phyloP scores from a whole-genome alignment of 1,284 basidiomycete species.

The Chalciporus sp. region DNA sequence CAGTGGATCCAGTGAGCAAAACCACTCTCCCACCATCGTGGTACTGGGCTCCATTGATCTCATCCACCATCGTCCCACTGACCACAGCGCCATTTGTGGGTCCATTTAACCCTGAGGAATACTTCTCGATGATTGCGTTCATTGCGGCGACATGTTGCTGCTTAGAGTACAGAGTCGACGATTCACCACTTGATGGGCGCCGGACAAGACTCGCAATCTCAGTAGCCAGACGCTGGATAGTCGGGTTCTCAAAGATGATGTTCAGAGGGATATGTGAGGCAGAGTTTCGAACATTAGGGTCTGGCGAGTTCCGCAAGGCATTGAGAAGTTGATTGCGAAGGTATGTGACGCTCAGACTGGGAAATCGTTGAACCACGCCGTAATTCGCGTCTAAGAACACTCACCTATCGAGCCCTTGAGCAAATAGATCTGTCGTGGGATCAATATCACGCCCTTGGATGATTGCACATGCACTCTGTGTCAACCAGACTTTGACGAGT shows the following conservation, averaged over 20 bases:
- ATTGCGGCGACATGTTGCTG: conserved; percentile 20
- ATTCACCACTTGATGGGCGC: too few species aligned
- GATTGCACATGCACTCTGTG: conserved; percentile 27
- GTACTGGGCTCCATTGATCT: neutral
- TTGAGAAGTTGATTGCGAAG: conserved; percentile 36
- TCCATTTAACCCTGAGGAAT: conserved; percentile 24
- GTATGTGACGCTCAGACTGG: conserved; percentile 37
- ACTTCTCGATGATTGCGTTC: conserved; percentile 29
- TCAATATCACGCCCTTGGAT: conserved; percentile 17
- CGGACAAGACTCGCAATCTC: conserved; percentile 19
- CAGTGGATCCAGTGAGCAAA: conserved; percentile 40
- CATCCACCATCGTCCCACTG: too few species aligned
- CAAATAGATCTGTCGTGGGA: conserved; percentile 31
- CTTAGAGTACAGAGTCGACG: neutral
- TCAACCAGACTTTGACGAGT: conserved; percentile 31
- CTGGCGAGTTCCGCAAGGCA: conserved; percentile 25
- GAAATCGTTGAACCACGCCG: too few species aligned
- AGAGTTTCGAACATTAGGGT: conserved; percentile 11
- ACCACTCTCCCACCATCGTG: conserved; percentile 16
- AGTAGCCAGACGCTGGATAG: conserved; percentile 21
- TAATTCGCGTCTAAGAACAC: too few species aligned
- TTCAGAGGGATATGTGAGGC: conserved; percentile 15
- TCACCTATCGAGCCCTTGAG: conserved; percentile 41
- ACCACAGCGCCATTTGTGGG: conserved; percentile 7
- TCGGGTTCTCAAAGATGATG: conserved; percentile 31